Conservation (phyloP, 805 yeast genomes). For the Kluyveromyces lactis region DNA sequence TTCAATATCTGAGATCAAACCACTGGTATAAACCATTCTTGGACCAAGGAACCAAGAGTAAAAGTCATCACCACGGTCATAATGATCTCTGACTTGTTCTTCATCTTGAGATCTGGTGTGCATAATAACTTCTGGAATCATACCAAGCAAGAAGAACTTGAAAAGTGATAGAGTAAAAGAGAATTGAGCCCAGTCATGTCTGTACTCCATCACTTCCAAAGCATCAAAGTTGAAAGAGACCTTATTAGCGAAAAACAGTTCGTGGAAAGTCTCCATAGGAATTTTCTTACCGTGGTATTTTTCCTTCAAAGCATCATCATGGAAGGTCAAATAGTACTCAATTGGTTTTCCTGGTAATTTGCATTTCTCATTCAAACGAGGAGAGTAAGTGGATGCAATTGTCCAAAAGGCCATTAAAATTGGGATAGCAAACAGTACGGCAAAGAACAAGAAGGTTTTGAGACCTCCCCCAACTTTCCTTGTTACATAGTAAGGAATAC, state of each 20-base stretch:
- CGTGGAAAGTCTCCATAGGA: conserved; percentile 90
- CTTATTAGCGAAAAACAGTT: conserved; percentile 73
- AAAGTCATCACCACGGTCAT: conserved; percentile 94
- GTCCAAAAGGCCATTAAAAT: conserved; percentile 81
- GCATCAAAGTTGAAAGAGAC: conserved; percentile 85
- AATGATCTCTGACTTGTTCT: conserved; percentile 92
- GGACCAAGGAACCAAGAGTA: conserved; percentile 92
- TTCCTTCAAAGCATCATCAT: conserved; percentile 56
- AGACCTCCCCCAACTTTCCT: conserved; percentile 63
- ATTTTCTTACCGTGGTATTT: conserved; percentile 73
- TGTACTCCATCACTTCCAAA: conserved; percentile 72
- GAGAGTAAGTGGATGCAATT: conserved; percentile 63
- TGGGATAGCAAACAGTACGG: conserved; percentile 51
- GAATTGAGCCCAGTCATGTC: conserved; percentile 88
- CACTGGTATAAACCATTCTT: conserved; percentile 89
- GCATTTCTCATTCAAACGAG: conserved; percentile 73
- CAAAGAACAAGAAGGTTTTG: conserved; percentile 56
- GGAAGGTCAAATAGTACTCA: conserved; percentile 74
- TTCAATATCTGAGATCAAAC: conserved; percentile 65
- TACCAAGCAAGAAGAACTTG: conserved; percentile 73
- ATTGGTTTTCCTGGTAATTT: conserved; percentile 69
- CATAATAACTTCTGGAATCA: conserved; percentile 88
- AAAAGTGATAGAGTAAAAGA: conserved; percentile 68
- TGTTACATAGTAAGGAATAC: conserved; percentile 56
- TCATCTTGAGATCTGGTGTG: conserved; percentile 92